Conservation (phyloP, 2,329 filamentous ascomycete genomes). For the Helminthosporium solani region DNA sequence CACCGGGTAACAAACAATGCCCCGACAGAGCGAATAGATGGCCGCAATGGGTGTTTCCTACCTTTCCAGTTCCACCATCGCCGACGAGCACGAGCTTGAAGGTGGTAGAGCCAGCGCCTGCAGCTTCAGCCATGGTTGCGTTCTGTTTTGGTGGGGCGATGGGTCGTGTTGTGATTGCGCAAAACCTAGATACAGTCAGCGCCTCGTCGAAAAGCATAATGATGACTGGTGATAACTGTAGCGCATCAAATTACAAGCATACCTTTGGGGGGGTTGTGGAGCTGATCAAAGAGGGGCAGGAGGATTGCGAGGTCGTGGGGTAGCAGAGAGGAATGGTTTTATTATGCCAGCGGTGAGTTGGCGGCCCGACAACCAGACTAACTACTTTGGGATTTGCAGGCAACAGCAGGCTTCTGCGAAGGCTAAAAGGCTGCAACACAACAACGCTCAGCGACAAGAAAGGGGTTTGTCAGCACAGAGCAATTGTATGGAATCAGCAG, state of each 20-base stretch:
- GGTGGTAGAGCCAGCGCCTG: conserved; percentile 66
- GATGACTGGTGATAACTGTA: conserved; percentile 7
- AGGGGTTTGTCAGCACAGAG: neutral
- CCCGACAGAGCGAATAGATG: neutral
- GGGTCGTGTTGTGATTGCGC: conserved; percentile 29
- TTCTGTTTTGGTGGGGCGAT: conserved; percentile 37
- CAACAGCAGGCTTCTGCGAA: conserved; percentile 2
- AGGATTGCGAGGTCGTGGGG: conserved; percentile 31
- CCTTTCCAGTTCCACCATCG: conserved; percentile 99
- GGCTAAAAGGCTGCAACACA: conserved; percentile 22
- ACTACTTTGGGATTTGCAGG: conserved; percentile 9
- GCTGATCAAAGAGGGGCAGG: conserved; percentile 29
- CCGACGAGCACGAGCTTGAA: conserved; percentile 99
- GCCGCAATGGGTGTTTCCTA: conserved; percentile 48
- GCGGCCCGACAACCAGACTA: conserved; percentile 21
- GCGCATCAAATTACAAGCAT: conserved; percentile 21
- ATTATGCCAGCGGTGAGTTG: conserved; percentile 29
- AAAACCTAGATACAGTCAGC: conserved; percentile 26
- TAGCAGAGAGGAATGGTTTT: conserved; percentile 36
- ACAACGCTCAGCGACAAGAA: neutral
- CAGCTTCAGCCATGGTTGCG: conserved; percentile 56
- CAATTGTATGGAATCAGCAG: neutral
- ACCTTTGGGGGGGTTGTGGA: conserved; percentile 24
- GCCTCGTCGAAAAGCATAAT: conserved; percentile 6
- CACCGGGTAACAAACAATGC: neutral